Evolutionary conservation across 768 basidiomycete species (phyloP), one percentile per base, ranked within the genome.

Genomic region (Roridomyces roridus): DNA sequence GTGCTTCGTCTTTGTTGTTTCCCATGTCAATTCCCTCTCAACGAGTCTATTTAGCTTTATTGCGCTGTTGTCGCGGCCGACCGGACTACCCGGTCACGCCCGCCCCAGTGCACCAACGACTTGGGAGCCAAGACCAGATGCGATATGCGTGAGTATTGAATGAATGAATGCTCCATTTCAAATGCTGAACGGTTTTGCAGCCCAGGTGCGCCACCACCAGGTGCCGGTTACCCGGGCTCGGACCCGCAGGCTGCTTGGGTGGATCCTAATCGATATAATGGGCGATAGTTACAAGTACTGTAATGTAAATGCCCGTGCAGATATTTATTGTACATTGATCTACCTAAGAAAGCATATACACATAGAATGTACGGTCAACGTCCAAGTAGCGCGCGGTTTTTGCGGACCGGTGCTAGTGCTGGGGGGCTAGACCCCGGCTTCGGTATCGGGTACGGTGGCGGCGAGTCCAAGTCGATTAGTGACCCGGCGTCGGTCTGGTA

Each of bases 1-100:
- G 84, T 82, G 50, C 44, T 79, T 72, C 21, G 20, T 37, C 21
- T 47, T 6, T 20, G 18, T 28, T 55, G 8, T 14, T 2, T 34
- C 6, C 20, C 7, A 21, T 17, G 6, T 8, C n/a, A 36, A 2
- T 26, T 35, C 6, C 15, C 7, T 20, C 4, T 24, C 36, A 23
- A 31, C 18, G 8, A 3, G n/a, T 25, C 26, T 29, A 21, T 47
- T 34, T 44, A 63, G 61, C 57, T 12, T 3, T 63, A 20, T 20
- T 29, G 40, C 48, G 57, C 5, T 63, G 61, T 46, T 63, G 61
- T 29, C 36, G 46, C 2, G 56, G 60, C 34, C 55, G 48, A 8
- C 60, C 56, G 2, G 10, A 28, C 15, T 57, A 62, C 20, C 44
- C 43, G 15, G 36, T 39, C 12, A 29, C 53, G 3, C 56, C 56